Evolutionary conservation across 495 filamentous ascomycete genomes (phyloP), one percentile per base, ranked within the genome.

Genomic region (Penicillium diatomitis): DNA sequence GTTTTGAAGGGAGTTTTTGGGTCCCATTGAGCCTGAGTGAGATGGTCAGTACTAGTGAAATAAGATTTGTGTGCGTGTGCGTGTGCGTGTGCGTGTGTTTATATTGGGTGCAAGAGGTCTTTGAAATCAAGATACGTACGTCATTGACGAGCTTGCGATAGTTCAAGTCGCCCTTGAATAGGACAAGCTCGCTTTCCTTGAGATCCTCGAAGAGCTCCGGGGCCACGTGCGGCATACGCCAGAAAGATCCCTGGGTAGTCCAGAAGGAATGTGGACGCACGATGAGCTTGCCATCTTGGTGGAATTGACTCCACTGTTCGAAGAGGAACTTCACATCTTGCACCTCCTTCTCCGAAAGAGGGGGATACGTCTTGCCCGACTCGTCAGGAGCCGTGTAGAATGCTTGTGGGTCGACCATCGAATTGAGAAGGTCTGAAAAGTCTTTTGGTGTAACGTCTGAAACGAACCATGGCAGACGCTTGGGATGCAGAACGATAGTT

Each of bases 141-240:
- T 98, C 94, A 29, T 77, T 87, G 28, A 83, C 86, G 47, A 98
- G 61, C 61, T 98, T 98, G 33, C 92, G 73, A 58, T 97, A 97
- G 59, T 98, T 97, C 55, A 97, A 61, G 68, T 98, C 92, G 6
- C 92, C 92, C 72, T 98, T 98, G 72, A 96, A 95, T 27, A 97
- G 78, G 1, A 95, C 88, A n/a, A 97, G 71, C 63, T 95, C 89
- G 51, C 82, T 84, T 51, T 81, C 68, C 69, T 88, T 80, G n/a
- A 97, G 66, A 56, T 96, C 90, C 5, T 86, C 77, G 45, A 80
- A 78, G 32, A 97, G 66, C 10, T 74, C 71, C n/a, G 78, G 73
- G 1, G 78, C 87, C 32, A 73, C 70, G 5, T 72, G 67, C 0
- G 90, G 88, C 42, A 98, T 62, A 36, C 90, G 78, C 91, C 92